Conservation (phyloP, 2,329 filamentous ascomycete species). For the Nannizzia gypsea region DNA sequence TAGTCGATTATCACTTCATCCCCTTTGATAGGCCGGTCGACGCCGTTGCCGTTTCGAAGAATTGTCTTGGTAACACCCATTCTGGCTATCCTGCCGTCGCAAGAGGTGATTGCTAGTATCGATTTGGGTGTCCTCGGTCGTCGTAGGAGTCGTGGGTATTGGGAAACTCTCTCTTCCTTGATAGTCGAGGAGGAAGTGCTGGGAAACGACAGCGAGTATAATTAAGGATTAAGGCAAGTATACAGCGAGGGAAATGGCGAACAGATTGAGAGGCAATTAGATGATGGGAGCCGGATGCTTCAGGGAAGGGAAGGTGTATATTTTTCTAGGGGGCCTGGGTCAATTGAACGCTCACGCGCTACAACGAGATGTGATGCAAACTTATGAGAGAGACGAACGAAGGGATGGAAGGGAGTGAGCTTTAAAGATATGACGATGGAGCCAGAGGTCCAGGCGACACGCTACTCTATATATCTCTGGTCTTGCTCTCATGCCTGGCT, state of each 20-base stretch:
- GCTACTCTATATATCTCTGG: neutral
- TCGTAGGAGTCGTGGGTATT: neutral
- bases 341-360: neutral
- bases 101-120: neutral
- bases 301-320: neutral
- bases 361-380: neutral
- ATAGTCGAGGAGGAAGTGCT: neutral
- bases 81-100: neutral
- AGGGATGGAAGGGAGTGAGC: neutral
- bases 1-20: slow-evolving; percentile 81
- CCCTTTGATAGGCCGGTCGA: slow-evolving; percentile 49
- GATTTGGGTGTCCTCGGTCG: neutral
- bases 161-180: neutral
- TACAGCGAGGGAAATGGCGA: neutral
- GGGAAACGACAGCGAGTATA: neutral
- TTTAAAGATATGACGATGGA: neutral
- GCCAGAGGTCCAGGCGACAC: neutral
- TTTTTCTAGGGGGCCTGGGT: neutral
- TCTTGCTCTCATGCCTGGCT: neutral
- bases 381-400: neutral
- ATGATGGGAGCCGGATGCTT: neutral
- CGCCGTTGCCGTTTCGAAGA: slow-evolving; percentile 49
- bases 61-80: slow-evolving; percentile 67
- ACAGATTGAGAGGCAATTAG: neutral
- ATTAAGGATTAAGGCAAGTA: neutral